Evolutionary conservation across 768 basidiomycete species (phyloP).

Genomic region (Trametes cinnabarina): DNA sequence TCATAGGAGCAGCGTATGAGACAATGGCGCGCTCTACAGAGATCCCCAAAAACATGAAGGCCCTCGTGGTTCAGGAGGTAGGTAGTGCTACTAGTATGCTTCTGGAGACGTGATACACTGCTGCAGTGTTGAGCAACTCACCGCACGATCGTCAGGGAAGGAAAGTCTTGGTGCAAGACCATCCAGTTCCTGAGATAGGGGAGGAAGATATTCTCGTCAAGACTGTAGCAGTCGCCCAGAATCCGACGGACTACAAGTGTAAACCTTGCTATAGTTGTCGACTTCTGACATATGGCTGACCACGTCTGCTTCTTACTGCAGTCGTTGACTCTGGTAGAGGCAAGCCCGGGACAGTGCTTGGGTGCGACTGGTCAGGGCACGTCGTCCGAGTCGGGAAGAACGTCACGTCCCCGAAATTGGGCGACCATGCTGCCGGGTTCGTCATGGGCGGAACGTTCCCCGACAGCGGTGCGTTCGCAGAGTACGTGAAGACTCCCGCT

Average conservation of each 20-base stretch:
- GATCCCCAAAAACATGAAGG: constrained; percentile 24
- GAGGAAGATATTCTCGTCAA: constrained; percentile 29
- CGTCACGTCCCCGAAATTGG: constrained; percentile 19
- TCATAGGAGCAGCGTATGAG: too few relatives aligned
- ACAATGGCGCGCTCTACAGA: not conserved
- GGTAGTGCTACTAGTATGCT: not conserved
- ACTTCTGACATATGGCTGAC: not conserved
- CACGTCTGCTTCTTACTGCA: not conserved
- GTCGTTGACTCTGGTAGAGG: not conserved
- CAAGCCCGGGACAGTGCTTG: constrained; percentile 1
- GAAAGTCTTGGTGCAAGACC: constrained; percentile 18
- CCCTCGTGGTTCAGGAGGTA: constrained; percentile 19
- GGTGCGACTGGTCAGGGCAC: constrained; percentile 9
- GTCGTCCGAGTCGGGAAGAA: constrained; percentile 16
- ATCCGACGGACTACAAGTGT: constrained; percentile 28
- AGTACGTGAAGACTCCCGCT: constrained; percentile 27
- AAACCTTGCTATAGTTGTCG: not conserved
- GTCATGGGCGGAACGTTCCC: constrained; percentile 25
- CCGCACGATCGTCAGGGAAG: constrained; percentile 6
- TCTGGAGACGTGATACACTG: not conserved
- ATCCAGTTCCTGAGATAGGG: constrained; percentile 23
- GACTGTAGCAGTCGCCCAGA: constrained; percentile 25
- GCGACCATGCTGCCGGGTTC: constrained; percentile 29
- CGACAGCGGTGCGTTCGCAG: constrained; percentile 28
- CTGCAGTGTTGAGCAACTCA: too few relatives aligned